Base-by-base conservation (phyloP, 129 eudicot genomes). In the Helichrysum umbraculigerum region DNA sequence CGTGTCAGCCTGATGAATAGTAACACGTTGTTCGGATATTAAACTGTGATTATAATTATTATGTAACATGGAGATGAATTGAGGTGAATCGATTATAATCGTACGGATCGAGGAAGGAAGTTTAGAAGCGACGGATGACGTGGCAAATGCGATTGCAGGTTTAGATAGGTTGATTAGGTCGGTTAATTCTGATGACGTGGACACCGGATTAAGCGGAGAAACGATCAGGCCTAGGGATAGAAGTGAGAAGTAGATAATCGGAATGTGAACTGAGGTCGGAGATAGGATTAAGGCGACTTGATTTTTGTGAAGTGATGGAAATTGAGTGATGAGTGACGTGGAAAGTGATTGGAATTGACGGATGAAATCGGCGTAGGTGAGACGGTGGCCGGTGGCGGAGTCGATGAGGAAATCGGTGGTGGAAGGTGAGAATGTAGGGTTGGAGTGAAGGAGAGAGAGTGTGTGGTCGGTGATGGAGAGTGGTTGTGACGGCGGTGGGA, bases 131-230 rank as follows among this genome's bases (percentile, higher is more conserved):
- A 65, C 8, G 6, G 87, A 60, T n/a, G 96, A 81, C 9, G 89
- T 81, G 32, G 90, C 68, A 33, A 94, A 91, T 1, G 86, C 89
- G 71, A 93, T 30, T 5, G 71, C 65, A 10, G 98, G 98, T 0
- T 84, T 85, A 39, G 75, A 28, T 41, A 93, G 84, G 0, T 70
- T 39, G n/a, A 91, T 22, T 1, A 90, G 73, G 82, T 91, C 97
- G n/a, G 81, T 5, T 57, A 93, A n/a, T 85, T 93, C 97, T 30
- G 91, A 76, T 9, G 61, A 52, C 32, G 97, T 79, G n/a, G 96
- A 85, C 1, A 93, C 66, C 25, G 98, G 98, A 30, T 91, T 93
- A 1, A 88, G 90, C 2, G 97, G 98, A 5, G 98, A 93, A 29
- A 91, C 69, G 56, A 76, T 84, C 72, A 88, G 79, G 74, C 92